A percentile compares a stretch with the other conserved stretches of the same genome.
These are phyloP conservation scores for Aspergillus aculeatus DNA, from an alignment of 2,329 filamentous ascomycete species.

Conservation along the genomic window DNA sequence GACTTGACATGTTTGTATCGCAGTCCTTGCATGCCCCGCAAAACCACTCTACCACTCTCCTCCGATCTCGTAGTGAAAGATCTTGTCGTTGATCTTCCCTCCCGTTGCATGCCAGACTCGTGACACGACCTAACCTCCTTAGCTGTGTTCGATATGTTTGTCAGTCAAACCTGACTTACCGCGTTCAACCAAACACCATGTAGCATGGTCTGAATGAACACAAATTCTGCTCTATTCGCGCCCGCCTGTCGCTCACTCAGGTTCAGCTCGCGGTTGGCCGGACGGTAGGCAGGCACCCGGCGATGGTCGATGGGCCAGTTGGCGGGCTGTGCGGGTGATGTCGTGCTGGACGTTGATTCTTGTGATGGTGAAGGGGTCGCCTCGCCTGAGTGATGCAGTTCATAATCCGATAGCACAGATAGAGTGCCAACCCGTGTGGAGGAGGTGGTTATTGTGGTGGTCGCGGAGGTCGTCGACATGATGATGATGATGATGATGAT, in stretches of 20 bases:
- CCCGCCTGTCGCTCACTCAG: slow-evolving; percentile 45
- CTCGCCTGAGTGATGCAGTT: slow-evolving; percentile 26
- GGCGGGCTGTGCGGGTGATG: slow-evolving; percentile 10
- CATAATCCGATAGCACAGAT: slow-evolving; percentile 28
- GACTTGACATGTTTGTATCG: too few relatives aligned
- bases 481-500: slow-evolving; percentile 22
- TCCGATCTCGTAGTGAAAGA: slow-evolving; percentile 55
- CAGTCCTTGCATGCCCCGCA: too few relatives aligned
- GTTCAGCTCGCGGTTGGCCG: slow-evolving; percentile 46
- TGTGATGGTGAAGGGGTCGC: not conserved
- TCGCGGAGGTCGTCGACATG: slow-evolving; percentile 22
- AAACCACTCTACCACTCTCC: slow-evolving; percentile 48
- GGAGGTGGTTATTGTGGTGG: slow-evolving; percentile 16
- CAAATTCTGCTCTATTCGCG: slow-evolving; percentile 45
- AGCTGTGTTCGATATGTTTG: not conserved
- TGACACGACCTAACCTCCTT: slow-evolving; percentile 34
- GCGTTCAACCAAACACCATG: slow-evolving; percentile 47
- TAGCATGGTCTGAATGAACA: slow-evolving; percentile 54
- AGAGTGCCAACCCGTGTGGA: slow-evolving; percentile 13
- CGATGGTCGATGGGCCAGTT: slow-evolving; percentile 51
- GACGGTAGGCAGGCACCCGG: slow-evolving; percentile 50
- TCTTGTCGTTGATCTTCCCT: slow-evolving; percentile 49
- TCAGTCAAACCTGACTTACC: slow-evolving; percentile 13
- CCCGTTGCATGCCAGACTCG: slow-evolving; percentile 51
- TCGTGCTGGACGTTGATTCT: not conserved